These are phyloP conservation scores for Stygiomarasmius scandens DNA, from an alignment of 1,284 basidiomycete genomes.

Conservation along the genomic window DNA sequence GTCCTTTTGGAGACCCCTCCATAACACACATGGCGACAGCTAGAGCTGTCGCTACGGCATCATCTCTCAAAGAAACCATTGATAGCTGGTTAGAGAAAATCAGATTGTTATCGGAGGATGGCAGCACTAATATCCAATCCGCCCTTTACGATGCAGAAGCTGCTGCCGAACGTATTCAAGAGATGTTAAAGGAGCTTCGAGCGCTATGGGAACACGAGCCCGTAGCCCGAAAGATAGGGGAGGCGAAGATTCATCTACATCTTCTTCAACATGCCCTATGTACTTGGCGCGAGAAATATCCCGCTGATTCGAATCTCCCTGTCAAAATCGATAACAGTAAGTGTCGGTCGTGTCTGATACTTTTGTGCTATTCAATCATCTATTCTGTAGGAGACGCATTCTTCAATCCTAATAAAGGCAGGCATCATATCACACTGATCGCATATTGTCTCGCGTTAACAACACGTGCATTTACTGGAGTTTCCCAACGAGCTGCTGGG, in stretches of 20 bases:
- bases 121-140: neutral
- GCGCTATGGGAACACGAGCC: neutral
- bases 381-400: neutral
- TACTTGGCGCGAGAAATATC: neutral
- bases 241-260: neutral
- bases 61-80: neutral
- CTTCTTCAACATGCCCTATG: neutral
- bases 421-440: neutral
- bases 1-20: neutral
- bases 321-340: neutral
- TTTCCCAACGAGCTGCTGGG: neutral
- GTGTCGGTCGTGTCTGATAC: neutral
- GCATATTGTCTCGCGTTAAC: conserved; percentile 1
- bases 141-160: neutral
- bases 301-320: neutral
- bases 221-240: neutral
- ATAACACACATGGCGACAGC: neutral
- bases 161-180: neutral
- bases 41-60: neutral
- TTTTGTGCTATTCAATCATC: neutral
- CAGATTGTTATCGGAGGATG: neutral
- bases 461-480: neutral
- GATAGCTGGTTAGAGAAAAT: neutral
- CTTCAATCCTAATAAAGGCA: neutral
- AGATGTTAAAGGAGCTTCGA: neutral